Base-by-base conservation (phyloP, 2,329 filamentous ascomycete species). In the Ophiostoma sp. region DNA sequence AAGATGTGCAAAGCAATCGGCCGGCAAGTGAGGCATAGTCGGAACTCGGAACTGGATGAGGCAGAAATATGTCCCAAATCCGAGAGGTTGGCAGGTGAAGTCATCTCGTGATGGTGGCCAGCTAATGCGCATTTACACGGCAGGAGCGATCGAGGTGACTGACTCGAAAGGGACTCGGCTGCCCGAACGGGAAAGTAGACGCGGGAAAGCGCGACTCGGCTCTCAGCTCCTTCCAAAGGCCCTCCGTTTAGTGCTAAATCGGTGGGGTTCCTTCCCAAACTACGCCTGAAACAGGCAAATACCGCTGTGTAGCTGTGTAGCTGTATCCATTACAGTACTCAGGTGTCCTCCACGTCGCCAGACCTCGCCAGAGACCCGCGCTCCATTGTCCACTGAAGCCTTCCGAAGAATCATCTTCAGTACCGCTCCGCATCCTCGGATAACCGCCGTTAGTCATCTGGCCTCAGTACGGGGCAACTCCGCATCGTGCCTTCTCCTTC, bases 401-500 rank as follows among this genome's bases (percentile, higher is more conserved):
- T 71, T 66, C 70, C 70, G 70, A 68, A 67, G 48, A 68, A 69
- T 68, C 68, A 31, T 52, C 68, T 69, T 48, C 23, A 60, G 41
- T 17, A 36, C 70, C 48, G 15, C 44, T 68, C 68, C 52, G 36
- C 31, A 35, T 68, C 70, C 33, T 70, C 68, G 70, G 70, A 69
- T 52, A 69, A 71, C 27, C 27, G 52, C 57, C 67, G 41, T 67
- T 57, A 39, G 60, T n/a, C 44, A 67, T 41, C 36, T 39, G 35
- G 31, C 35, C 36, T 66, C 35, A 17, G 35, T 57, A 62, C 27
- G 57, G 57, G 27, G 27, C 15, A 23, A 62, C 27, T 62, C 57
- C 57, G 57, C 57, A 62, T 41, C 36, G 44, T 52, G n/a, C 52
- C 41, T 62, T 57, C 11, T 44, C 27, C 3, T 41, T 57, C 7